Percentiles rank a stretch among this genome's conserved stretches.
These are phyloP conservation scores for Ceratocystis eucalypticola DNA, from an alignment of 2,329 filamentous ascomycete species.

Conservation along the genomic window DNA sequence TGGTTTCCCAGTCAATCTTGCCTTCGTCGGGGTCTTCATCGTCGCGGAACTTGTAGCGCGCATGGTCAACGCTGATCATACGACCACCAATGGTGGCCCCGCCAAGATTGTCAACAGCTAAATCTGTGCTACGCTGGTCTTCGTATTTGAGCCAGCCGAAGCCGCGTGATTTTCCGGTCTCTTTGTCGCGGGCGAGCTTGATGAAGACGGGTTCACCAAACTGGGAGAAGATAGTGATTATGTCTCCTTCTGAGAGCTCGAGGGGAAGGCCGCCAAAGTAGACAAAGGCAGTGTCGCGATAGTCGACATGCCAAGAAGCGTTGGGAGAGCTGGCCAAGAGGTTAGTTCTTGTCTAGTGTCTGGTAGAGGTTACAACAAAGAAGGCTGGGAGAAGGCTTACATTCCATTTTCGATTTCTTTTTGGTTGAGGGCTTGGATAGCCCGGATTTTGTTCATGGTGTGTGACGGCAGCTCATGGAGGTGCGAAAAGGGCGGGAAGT, in stretches of 20 bases:
- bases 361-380: background rate
- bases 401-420: constrained; percentile 82
- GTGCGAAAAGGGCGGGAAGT: background rate
- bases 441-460: constrained; percentile 84
- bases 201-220: constrained; percentile 90
- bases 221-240: constrained; percentile 93
- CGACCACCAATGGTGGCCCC: constrained; percentile 73
- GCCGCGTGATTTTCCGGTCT: constrained; percentile 86
- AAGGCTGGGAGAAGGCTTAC: constrained; percentile 33
- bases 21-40: constrained; percentile 54
- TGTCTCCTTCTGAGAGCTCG: constrained; percentile 86
- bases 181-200: constrained; percentile 85
- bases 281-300: constrained; percentile 90
- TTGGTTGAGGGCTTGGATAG: constrained; percentile 86
- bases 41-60: constrained; percentile 77
- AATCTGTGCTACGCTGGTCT: constrained; percentile 86
- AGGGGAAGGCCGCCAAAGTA: constrained; percentile 92
- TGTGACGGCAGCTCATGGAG: background rate
- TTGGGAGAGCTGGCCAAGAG: constrained; percentile 51
- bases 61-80: constrained; percentile 78
- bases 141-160: constrained; percentile 98
- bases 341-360: constrained; percentile 9
- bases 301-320: constrained; percentile 94
- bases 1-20: constrained; percentile 46
- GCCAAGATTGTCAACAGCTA: constrained; percentile 91